Conservation (phyloP, 352 stramenopile genomes). For the Phytophthora ohioensis region DNA sequence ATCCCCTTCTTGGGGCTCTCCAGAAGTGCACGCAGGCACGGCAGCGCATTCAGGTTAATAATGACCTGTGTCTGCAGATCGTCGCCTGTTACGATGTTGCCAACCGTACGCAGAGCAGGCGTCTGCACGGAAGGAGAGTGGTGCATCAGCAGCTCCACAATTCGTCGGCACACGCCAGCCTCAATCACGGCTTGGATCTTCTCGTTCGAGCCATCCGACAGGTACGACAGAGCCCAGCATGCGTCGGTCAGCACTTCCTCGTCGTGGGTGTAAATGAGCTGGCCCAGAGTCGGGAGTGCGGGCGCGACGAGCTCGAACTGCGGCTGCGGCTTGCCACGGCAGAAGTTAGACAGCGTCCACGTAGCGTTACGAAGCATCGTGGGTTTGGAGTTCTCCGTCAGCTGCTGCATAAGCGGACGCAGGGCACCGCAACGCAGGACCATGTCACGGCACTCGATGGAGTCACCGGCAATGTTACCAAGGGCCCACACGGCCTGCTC, state of each 20-base stretch:
- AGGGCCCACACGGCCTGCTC: slow-evolving; percentile 98
- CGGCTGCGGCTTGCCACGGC: slow-evolving; percentile 88
- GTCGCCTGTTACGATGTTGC: slow-evolving; percentile 99
- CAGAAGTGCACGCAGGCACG: slow-evolving; percentile 96
- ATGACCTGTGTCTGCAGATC: slow-evolving; percentile 99
- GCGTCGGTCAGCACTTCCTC: slow-evolving; percentile 99
- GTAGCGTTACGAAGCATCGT: slow-evolving; percentile 99
- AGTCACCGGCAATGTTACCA: slow-evolving; percentile 99
- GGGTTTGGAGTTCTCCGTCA: slow-evolving; percentile 96
- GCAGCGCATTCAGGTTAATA: slow-evolving; percentile 97
- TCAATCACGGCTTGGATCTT: slow-evolving; percentile 99
- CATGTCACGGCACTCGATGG: slow-evolving; percentile 95
- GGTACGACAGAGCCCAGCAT: slow-evolving; percentile 99
- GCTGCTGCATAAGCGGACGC: slow-evolving; percentile 94
- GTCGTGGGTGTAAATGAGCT: slow-evolving; percentile 98
- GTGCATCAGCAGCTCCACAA: slow-evolving; percentile 96
- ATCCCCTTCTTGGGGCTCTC: slow-evolving; percentile 98
- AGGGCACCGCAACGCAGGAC: slow-evolving; percentile 95
- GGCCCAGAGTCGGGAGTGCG: slow-evolving; percentile 95
- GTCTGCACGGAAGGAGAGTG: slow-evolving; percentile 86
- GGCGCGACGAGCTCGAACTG: slow-evolving; percentile 88
- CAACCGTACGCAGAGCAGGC: slow-evolving; percentile 88
- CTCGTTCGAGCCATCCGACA: slow-evolving; percentile 98
- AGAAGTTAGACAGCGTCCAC: slow-evolving; percentile 99
- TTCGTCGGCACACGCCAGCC: slow-evolving; percentile 94